phyloP scores from a whole-genome alignment of 2,329 filamentous ascomycete genomes.

The Ophiocordyceps robertsii region DNA sequence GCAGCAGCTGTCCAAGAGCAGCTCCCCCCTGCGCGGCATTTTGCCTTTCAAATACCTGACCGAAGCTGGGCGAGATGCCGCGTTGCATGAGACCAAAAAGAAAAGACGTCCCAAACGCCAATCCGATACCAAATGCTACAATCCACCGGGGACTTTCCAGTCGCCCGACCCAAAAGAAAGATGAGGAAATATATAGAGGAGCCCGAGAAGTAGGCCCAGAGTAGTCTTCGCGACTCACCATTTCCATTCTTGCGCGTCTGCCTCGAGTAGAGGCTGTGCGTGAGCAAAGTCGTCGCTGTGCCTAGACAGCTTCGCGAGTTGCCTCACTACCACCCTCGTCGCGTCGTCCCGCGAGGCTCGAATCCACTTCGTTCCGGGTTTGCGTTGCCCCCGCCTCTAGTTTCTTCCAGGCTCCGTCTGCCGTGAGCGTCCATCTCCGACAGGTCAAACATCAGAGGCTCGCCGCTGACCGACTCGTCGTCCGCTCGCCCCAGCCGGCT shows the following conservation, averaged over 20 bases:
- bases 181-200: too few species aligned
- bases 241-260: too few species aligned
- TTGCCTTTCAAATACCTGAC: too few species aligned
- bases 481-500: slow-evolving; percentile 26
- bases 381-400: slow-evolving; percentile 23
- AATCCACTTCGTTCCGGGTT: slow-evolving; percentile 25
- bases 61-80: too few species aligned
- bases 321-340: slow-evolving; percentile 21
- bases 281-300: background rate
- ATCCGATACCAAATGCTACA: background rate
- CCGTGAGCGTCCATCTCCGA: slow-evolving; percentile 52
- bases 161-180: too few species aligned
- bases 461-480: slow-evolving; percentile 45
- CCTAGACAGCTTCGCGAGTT: background rate
- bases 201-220: too few species aligned
- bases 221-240: too few species aligned
- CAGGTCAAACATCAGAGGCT: slow-evolving; percentile 60
- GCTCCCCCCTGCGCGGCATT: background rate
- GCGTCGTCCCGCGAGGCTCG: slow-evolving; percentile 22
- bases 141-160: background rate
- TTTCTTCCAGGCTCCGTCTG: slow-evolving; percentile 45
- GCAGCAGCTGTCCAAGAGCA: background rate
- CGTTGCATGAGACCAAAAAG: too few species aligned
- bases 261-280: too few species aligned
- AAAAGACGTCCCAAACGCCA: background rate